Evolutionary conservation across 257 asterid species (phyloP).

Genomic region (Fraxinus pennsylvanica): DNA sequence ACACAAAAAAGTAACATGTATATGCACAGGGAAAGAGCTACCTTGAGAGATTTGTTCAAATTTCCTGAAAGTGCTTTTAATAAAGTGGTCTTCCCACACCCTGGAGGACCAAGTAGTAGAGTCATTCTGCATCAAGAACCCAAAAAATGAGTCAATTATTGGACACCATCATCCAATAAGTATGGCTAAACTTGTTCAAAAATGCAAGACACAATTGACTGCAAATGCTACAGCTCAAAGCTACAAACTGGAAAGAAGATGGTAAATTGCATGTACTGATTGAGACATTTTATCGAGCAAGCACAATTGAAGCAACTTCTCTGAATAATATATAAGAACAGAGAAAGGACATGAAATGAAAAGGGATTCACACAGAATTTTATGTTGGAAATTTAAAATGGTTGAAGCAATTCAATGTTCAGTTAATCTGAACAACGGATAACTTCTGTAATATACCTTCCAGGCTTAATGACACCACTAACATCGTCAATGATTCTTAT

Average conservation of each 20-base stretch:
- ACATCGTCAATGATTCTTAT: constrained; percentile 37
- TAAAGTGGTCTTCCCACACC: constrained; percentile 41
- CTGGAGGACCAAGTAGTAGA: constrained; percentile 46
- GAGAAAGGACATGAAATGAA: background rate
- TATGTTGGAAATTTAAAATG: background rate
- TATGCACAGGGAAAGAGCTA: background rate
- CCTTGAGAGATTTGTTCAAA: constrained; percentile 41
- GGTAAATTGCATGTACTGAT: background rate
- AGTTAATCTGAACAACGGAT: background rate
- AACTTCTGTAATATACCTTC: constrained; percentile 28
- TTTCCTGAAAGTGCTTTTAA: constrained; percentile 43
- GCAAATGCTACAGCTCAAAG: background rate
- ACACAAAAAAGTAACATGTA: no score
- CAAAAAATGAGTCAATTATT: background rate
- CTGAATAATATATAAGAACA: background rate
- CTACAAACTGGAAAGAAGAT: background rate
- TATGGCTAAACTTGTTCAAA: no score
- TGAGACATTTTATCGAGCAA: constrained; percentile 17
- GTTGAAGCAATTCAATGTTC: background rate
- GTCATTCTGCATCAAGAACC: constrained; percentile 36
- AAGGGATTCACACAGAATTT: background rate
- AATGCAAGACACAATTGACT: background rate
- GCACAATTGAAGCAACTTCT: background rate
- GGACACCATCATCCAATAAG: background rate
- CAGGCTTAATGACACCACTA: constrained; percentile 40